These are phyloP conservation scores for Botrytis squamosa DNA, from an alignment of 2,329 filamentous ascomycete species.

Conservation along the genomic window DNA sequence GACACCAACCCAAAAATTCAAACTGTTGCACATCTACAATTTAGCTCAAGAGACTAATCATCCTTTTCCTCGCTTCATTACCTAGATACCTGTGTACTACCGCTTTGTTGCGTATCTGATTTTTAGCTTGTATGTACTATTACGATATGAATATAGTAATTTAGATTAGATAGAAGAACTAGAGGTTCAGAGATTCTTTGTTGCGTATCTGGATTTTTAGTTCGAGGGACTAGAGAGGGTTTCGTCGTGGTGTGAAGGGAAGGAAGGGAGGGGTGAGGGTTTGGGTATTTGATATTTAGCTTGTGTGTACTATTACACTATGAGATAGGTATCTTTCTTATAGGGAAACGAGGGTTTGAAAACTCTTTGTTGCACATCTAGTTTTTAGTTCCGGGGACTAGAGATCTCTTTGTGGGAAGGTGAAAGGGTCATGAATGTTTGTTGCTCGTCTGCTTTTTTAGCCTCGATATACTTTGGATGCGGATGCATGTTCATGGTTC, in stretches of 20 bases:
- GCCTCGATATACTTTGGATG: background rate
- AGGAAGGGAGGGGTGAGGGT: background rate
- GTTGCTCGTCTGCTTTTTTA: background rate
- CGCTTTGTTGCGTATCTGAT: background rate
- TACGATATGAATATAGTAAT: background rate
- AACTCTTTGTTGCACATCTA: background rate
- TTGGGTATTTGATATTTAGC: background rate
- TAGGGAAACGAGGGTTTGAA: background rate
- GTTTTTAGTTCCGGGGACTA: background rate
- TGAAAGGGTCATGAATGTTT: background rate
- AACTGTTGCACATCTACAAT: background rate
- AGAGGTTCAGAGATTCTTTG: background rate
- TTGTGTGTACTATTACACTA: too few species aligned
- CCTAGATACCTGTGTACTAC: background rate
- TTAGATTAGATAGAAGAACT: background rate
- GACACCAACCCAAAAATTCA: background rate
- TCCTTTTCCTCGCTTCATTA: background rate
- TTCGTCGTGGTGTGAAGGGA: background rate
- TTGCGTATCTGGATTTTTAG: background rate
- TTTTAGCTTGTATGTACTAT: background rate
- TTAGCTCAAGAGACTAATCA: background rate
- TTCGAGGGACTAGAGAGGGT: background rate
- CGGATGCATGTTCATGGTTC: background rate
- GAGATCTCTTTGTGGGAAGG: background rate
- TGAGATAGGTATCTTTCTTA: background rate